Base-by-base conservation (phyloP, 208 protist genomes). In the Trypanosoma vivax region DNA sequence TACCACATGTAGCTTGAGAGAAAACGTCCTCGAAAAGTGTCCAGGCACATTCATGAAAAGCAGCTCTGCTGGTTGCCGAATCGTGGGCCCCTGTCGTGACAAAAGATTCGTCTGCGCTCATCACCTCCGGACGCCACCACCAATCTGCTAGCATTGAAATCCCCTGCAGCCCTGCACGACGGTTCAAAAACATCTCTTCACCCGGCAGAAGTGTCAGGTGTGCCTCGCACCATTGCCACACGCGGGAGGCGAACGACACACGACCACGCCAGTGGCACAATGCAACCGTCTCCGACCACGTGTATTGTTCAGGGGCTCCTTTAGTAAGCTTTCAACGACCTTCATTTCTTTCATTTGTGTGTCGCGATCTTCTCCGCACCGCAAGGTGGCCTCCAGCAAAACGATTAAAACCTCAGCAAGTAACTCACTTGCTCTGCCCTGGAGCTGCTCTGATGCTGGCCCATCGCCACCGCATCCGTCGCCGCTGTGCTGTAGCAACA, bases 141-240 rank as follows among this genome's bases (percentile, higher is more conserved):
- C 50, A 66, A 7, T 63, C 48, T 13, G 57, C 34, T 28, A 55
- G 3, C 4, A 11, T 3, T 18, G 30, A 10, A 13, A 52, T 14
- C 18, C 41, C 35, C 1, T 42, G 27, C 5, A 24, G 16, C 5
- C 29, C 21, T n/a, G n/a, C n/a, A 18, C 45, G 27, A 13, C 34
- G 16, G 19, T 13, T 47, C 43, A 27, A 39, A 5, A 18, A 23
- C 2, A 46, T 16, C 34, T 66, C 51, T 23, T 59, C 50, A 45
- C 30, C 29, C 11, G 50, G 33, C 5, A 13, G 9, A 0, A 66
- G 43, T 13, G 60, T 66, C 9, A 66, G 31, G 33, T 66, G 60
- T 7, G 51, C 60, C 35, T 66, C 60, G 38, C 60, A 66, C 60
- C 60, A 66, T 5, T 51, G 60, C 60, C 60, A 66, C 14, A 21